Evolutionary conservation across 352 stramenopile genomes (phyloP), one percentile per base, ranked within the genome.

Genomic region (Pilasporangium apinafurcum): DNA sequence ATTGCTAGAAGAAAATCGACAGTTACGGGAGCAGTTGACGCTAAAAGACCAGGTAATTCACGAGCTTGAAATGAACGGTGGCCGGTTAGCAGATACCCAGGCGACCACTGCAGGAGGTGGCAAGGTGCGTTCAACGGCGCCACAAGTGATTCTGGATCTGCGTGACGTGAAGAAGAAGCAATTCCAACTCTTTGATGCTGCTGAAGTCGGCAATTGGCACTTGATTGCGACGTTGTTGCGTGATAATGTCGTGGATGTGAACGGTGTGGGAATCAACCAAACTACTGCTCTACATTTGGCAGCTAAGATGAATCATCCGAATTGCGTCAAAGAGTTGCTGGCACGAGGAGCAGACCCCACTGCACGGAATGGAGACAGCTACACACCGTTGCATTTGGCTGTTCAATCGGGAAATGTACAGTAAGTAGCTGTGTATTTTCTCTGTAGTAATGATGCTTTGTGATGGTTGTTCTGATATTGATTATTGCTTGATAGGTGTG

Each of bases 111-210:
- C 55, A 5, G 47, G 51, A 5, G 30, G 36, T 6, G 21, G 48
- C 3, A 84, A 84, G 50, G 35, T 70, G 10, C 58, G 73, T 9
- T 61, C 72, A 1, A 71, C 72, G 3, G 79, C 77, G 12, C 81
- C 79, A 5, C 74, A 88, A 52, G 82, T 87, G 68, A 93, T 88
- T 44, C 48, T 93, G 36, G 81, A 93, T 42, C 37, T 93, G 45
- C 62, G 81, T 44, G 78, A 93, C 34, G 71, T 93, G 5, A 89
- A 89, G 59, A 89, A 93, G 62, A 93, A 93, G 64, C 81, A 93
- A 44, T 88, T 93, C 44, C 81, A 93, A 53, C 59, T 93, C 14
- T 93, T 91, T 34, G 81, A 93, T 50, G 81, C 81, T 0, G 81
- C 79, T 0, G 81, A 93, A 67, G 69, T 91, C 27, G 81, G 81